Conservation (phyloP, 2,329 filamentous ascomycete species). For the Macroventuria anomochaeta region DNA sequence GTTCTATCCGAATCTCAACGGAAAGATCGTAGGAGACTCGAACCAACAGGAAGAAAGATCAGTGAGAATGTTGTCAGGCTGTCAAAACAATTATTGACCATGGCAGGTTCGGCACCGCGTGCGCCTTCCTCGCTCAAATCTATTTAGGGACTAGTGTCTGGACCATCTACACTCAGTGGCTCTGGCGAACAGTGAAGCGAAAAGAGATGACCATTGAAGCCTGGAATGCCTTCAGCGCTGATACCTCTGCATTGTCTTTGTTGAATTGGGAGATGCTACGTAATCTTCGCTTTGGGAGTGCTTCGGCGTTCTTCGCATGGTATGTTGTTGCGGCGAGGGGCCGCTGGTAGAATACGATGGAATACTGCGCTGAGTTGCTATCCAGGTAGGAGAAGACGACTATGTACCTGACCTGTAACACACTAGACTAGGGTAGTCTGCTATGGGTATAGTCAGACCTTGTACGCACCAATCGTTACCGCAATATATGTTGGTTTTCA, state of each 20-base stretch:
- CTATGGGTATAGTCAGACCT: too few species aligned
- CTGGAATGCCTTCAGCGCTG: constrained; percentile 19
- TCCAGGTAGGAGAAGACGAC: too few species aligned
- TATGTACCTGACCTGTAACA: too few species aligned
- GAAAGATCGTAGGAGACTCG: constrained; percentile 18
- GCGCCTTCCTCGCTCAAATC: constrained; percentile 24
- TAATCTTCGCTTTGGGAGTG: constrained; percentile 19
- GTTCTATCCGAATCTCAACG: constrained; percentile 17
- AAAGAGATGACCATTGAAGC: constrained; percentile 19
- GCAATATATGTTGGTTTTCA: too few species aligned
- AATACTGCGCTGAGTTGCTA: too few species aligned
- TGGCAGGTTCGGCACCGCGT: constrained; percentile 23
- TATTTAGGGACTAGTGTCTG: constrained; percentile 16
- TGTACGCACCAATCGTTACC: too few species aligned
- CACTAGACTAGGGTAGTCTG: too few species aligned
- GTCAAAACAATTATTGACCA: not conserved
- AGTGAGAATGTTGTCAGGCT: not conserved
- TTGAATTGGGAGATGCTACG: constrained; percentile 20
- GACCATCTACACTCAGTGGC: constrained; percentile 23
- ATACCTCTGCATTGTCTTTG: constrained; percentile 18
- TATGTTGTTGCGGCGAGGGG: not conserved
- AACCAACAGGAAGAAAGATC: constrained; percentile 20
- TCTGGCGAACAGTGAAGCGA: constrained; percentile 23
- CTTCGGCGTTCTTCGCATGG: constrained; percentile 22
- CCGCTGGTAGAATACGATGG: too few species aligned